Evolutionary conservation across 495 filamentous ascomycete genomes (phyloP).

Genomic region (Monascus purpureus): DNA sequence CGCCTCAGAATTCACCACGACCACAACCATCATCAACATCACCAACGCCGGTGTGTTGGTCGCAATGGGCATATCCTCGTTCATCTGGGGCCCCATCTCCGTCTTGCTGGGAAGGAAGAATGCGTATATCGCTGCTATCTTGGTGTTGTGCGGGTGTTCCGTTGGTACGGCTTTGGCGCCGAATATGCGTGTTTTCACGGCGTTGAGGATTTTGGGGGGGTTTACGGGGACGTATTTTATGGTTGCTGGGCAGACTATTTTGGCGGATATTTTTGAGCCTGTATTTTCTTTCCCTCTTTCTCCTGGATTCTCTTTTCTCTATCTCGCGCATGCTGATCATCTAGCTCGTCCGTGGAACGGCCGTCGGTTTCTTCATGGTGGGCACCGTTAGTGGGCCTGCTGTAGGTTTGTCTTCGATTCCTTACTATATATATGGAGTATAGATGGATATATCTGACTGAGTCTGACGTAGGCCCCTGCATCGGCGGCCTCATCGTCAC

Average conservation of each 20-base stretch:
- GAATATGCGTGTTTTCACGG: slow-evolving; percentile 27
- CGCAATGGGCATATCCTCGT: slow-evolving; percentile 41
- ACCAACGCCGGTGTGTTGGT: slow-evolving; percentile 38
- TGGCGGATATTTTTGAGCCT: slow-evolving; percentile 34
- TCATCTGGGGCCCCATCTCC: slow-evolving; percentile 38
- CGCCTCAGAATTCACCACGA: slow-evolving; percentile 22
- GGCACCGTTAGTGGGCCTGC: slow-evolving; percentile 43
- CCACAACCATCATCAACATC: slow-evolving; percentile 23
- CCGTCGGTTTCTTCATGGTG: slow-evolving; percentile 38
- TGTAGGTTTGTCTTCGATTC: slow-evolving; percentile 34
- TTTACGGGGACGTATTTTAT: slow-evolving; percentile 33
- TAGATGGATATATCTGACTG: not conserved
- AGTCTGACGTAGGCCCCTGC: slow-evolving; percentile 21
- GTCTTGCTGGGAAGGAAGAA: slow-evolving; percentile 19
- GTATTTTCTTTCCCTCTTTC: slow-evolving; percentile 9
- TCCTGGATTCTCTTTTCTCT: not conserved
- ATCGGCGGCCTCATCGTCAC: slow-evolving; percentile 42
- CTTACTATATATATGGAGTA: slow-evolving; percentile 1
- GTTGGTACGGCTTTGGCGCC: slow-evolving; percentile 18
- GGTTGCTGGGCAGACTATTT: slow-evolving; percentile 32
- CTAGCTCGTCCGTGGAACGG: slow-evolving; percentile 40
- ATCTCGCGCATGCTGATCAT: not conserved
- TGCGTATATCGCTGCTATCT: slow-evolving; percentile 25
- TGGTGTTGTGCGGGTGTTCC: slow-evolving; percentile 22
- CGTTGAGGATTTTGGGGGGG: slow-evolving; percentile 24